A percentile compares a stretch with the other conserved stretches of the same genome.
These are phyloP conservation scores for Colletotrichum lini DNA, from an alignment of 2,329 filamentous ascomycete species.

Conservation along the genomic window DNA sequence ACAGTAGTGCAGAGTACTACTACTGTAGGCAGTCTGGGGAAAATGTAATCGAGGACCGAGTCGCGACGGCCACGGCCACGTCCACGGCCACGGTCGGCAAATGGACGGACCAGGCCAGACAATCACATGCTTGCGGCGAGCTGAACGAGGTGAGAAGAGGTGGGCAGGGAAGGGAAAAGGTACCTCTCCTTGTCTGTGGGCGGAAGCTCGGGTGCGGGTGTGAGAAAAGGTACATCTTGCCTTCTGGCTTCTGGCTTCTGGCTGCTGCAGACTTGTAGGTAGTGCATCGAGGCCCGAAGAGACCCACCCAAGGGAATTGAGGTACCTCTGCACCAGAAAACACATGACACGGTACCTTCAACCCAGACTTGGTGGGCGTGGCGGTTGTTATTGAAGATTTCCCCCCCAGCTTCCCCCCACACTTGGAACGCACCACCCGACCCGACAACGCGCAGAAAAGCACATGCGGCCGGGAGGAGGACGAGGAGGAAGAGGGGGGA, in stretches of 20 bases:
- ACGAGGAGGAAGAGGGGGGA: not conserved
- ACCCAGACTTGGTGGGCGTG: not conserved
- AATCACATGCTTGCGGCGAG: conserved; percentile 40
- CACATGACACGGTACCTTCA: not conserved
- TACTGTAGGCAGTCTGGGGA: conserved; percentile 18
- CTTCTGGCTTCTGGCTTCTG: too few species aligned
- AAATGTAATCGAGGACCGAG: conserved; percentile 35
- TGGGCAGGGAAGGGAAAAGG: not conserved
- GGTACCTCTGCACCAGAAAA: not conserved
- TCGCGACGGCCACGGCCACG: conserved; percentile 39
- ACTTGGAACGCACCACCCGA: not conserved
- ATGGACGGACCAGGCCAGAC: conserved; percentile 16
- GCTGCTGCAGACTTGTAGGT: too few species aligned
- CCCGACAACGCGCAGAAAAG: not conserved
- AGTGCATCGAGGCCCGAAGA: too few species aligned
- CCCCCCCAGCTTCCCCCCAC: conserved; percentile 4
- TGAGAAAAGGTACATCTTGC: conserved; percentile 6
- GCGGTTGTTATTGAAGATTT: not conserved
- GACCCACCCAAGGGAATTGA: not conserved
- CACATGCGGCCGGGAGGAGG: not conserved
- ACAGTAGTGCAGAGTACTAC: too few species aligned
- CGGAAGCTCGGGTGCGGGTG: conserved; percentile 7
- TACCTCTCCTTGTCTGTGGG: conserved; percentile 10
- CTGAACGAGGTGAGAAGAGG: not conserved
- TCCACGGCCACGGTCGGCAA: conserved; percentile 34